phyloP scores from a whole-genome alignment of 2,329 filamentous ascomycete genomes.

The Endothia cerciana region DNA sequence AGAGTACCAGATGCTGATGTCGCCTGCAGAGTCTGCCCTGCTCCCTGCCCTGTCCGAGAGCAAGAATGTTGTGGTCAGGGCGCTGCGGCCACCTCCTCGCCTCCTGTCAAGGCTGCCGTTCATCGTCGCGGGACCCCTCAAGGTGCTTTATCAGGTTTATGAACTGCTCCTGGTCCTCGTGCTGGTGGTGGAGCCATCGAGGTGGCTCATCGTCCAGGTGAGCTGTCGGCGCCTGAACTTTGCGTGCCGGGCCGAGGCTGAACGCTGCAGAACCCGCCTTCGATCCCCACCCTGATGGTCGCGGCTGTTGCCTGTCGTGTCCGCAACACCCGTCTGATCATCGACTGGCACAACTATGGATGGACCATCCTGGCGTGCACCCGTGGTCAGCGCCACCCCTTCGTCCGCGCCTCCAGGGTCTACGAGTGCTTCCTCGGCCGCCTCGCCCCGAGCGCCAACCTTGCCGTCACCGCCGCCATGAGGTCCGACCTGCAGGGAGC shows the following conservation, averaged over 20 bases:
- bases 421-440: conserved; percentile 78
- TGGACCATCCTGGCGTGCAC: conserved; percentile 83
- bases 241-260: conserved; percentile 26
- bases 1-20: conserved; percentile 21
- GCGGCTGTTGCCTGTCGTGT: conserved; percentile 73
- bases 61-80: conserved; percentile 70
- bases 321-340: conserved; percentile 79
- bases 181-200: conserved; percentile 73
- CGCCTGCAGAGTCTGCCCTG: conserved; percentile 61
- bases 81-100: conserved; percentile 69
- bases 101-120: conserved; percentile 75
- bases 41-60: conserved; percentile 74
- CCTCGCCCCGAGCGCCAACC: conserved; percentile 69
- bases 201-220: conserved; percentile 85
- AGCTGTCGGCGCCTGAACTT: conserved; percentile 22
- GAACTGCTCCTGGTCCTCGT: conserved; percentile 72
- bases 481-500: conserved; percentile 65
- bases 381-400: conserved; percentile 62
- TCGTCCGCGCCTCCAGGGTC: conserved; percentile 75
- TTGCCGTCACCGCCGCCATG: conserved; percentile 93
- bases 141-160: conserved; percentile 81
- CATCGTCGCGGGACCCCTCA: conserved; percentile 76
- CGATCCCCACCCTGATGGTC: conserved; percentile 85
- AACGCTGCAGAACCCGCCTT: conserved; percentile 77
- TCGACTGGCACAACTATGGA: conserved; percentile 99